These are phyloP conservation scores for Drosera spatulata DNA, from an alignment of 179 eudicot genomes.

Conservation along the genomic window DNA sequence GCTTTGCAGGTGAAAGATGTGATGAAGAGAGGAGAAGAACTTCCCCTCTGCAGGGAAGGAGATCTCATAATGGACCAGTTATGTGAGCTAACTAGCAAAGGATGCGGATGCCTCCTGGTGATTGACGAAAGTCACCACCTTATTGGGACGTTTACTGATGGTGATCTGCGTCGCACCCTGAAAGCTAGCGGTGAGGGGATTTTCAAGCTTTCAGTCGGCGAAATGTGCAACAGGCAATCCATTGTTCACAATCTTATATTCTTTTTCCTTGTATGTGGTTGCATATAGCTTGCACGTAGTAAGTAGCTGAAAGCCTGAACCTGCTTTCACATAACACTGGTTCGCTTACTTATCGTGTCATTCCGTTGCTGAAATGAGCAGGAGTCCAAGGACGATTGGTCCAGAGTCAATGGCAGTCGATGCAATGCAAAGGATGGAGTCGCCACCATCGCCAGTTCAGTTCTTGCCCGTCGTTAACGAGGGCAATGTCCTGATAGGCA, in stretches of 20 bases:
- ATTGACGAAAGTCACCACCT: slow-evolving; percentile 59
- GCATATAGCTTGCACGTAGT: no score
- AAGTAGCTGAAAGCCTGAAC: no score
- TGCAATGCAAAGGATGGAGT: slow-evolving; percentile 96
- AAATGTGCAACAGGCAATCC: slow-evolving; percentile 96
- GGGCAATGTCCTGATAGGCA: slow-evolving; percentile 59
- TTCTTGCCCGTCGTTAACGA: slow-evolving; percentile 72
- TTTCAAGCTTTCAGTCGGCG: slow-evolving; percentile 93
- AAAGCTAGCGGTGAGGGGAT: slow-evolving; percentile 88
- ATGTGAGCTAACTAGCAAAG: slow-evolving; percentile 90
- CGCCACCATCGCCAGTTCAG: slow-evolving; percentile 96
- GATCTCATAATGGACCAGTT: slow-evolving; percentile 97
- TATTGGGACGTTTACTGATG: slow-evolving; percentile 94
- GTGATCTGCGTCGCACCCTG: slow-evolving; percentile 86
- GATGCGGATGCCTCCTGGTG: slow-evolving; percentile 96
- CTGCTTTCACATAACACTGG: no score
- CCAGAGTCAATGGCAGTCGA: slow-evolving; percentile 93
- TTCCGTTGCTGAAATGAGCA: slow-evolving; percentile 9
- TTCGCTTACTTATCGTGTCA: background rate
- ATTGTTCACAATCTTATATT: background rate
- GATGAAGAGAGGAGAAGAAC: slow-evolving; percentile 83
- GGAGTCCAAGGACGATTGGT: slow-evolving; percentile 78
- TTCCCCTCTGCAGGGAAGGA: slow-evolving; percentile 87
- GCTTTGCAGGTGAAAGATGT: slow-evolving; percentile 87
- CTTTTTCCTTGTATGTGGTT: background rate